phyloP scores from a whole-genome alignment of 768 basidiomycete genomes.

The Peribolospora kevripleyi region DNA sequence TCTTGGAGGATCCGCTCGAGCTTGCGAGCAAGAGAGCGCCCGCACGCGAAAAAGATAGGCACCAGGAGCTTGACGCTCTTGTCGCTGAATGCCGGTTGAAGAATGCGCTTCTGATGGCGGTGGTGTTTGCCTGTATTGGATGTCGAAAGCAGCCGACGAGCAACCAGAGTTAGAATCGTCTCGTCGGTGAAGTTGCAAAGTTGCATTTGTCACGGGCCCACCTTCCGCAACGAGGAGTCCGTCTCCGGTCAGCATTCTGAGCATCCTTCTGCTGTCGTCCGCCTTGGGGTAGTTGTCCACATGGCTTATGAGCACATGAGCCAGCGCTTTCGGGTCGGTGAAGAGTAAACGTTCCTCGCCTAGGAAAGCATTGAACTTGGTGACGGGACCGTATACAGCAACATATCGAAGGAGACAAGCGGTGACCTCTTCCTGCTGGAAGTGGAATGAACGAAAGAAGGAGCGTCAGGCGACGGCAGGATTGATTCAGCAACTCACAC shows the following conservation, averaged over 20 bases:
- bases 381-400: background rate
- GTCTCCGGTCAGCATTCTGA: slow-evolving; percentile 9
- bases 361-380: background rate
- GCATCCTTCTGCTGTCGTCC: slow-evolving; percentile 3
- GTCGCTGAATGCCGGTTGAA: slow-evolving; percentile 8
- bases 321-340: slow-evolving; percentile 7
- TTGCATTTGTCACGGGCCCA: background rate
- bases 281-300: slow-evolving; percentile 11
- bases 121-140: slow-evolving; percentile 7
- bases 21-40: too few relatives aligned
- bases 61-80: slow-evolving; percentile 4
- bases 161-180: too few relatives aligned
- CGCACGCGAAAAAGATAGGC: slow-evolving; percentile 3
- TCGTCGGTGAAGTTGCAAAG: background rate
- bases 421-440: too few relatives aligned
- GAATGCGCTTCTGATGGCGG: slow-evolving; percentile 9
- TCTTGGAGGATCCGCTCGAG: too few relatives aligned
- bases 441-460: too few relatives aligned
- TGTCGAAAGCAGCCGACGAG: too few relatives aligned
- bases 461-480: too few relatives aligned
- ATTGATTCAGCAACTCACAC: too few relatives aligned
- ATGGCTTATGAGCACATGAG: slow-evolving; percentile 8
- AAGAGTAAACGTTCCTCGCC: slow-evolving; percentile 4
- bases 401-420: too few relatives aligned
- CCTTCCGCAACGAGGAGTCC: slow-evolving; percentile 12